Base-by-base conservation (phyloP, 345 rosid genomes). In the Psidium guajava region DNA sequence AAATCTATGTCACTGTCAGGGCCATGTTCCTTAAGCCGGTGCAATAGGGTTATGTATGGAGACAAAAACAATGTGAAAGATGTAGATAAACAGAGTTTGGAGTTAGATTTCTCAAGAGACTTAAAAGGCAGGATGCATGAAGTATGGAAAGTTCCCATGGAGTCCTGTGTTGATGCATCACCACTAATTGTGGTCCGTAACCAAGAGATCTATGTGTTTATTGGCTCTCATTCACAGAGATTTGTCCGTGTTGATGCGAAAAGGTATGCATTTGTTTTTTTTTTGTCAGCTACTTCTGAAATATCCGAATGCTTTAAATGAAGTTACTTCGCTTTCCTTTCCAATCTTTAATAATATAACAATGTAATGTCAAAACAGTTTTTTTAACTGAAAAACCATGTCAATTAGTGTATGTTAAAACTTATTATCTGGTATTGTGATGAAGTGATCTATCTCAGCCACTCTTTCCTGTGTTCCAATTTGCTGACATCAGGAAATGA, bases 141-240 rank as follows among this genome's bases (percentile, higher is more conserved):
- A 88, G 54, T 95, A 82, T 97, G 99, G 98, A 95, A 95, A 91
- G 96, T 92, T 92, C 89, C 89, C 88, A 91, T 95, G 98, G 96
- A 90, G 84, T 95, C 98, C 83, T 97, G 99, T 86, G 96, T 96
- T 85, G 99, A 97, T 91, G 98, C 98, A 83, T 97, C 99, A 1
- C 98, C 98, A 49, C 90, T 96, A 61, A 82, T 95, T 64, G 98
- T 95, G 64, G 86, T 92, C 83, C 93, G 88, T 87, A 90, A 90
- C 80, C 89, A 91, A 1, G 93, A 96, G 87, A 82, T 91, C 81
- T 95, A 91, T 92, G 80, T 96, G 57, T 93, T 97, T 89, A 90
- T 96, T 89, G 99, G 99, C 87, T 96, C 99, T 83, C 99, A 97
- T 88, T 92, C 98, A 6, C 90, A 89, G 56, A 95, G 90, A 80